These are phyloP conservation scores for Amanita exitialis DNA, from an alignment of 768 basidiomycete genomes.

Conservation along the genomic window DNA sequence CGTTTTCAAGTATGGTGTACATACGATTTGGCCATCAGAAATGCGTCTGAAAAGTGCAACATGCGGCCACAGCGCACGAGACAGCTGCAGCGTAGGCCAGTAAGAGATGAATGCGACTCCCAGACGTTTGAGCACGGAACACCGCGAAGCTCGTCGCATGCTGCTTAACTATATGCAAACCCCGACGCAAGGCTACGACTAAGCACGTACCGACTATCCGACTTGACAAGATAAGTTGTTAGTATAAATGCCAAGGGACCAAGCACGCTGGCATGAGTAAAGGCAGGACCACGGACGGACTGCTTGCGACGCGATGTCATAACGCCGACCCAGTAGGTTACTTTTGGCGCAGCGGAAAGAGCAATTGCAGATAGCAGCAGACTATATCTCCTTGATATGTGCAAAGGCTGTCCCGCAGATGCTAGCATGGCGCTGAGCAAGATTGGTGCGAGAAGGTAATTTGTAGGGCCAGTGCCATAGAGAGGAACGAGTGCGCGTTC, in stretches of 20 bases:
- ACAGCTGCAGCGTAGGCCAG: constrained; percentile 16
- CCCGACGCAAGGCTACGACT: background rate
- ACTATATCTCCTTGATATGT: constrained; percentile 20
- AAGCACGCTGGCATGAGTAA: constrained; percentile 47
- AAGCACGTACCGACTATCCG: constrained; percentile 11
- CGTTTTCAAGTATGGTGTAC: constrained; percentile 11
- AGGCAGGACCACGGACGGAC: constrained; percentile 45
- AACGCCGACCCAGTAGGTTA: constrained; percentile 58
- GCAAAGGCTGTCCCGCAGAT: constrained; percentile 29
- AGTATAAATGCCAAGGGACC: constrained; percentile 46
- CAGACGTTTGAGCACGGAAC: constrained; percentile 14
- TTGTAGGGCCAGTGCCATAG: constrained; percentile 53
- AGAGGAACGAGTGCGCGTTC: constrained; percentile 57
- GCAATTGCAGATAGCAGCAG: constrained; percentile 28
- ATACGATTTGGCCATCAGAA: constrained; percentile 31
- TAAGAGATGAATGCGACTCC: constrained; percentile 17
- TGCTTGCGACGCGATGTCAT: constrained; percentile 44
- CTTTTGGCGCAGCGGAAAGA: constrained; percentile 41
- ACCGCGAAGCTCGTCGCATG: background rate
- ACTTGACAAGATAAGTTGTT: constrained; percentile 31
- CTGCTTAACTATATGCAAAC: constrained; percentile 4
- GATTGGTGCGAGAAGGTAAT: constrained; percentile 32
- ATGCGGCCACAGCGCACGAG: constrained; percentile 21
- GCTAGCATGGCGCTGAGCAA: constrained; percentile 24
- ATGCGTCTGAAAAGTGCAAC: constrained; percentile 16